A percentile compares a stretch with the other conserved stretches of the same genome.
These are phyloP conservation scores for Mycena polygramma DNA, from an alignment of 768 basidiomycete species.

Conservation along the genomic window DNA sequence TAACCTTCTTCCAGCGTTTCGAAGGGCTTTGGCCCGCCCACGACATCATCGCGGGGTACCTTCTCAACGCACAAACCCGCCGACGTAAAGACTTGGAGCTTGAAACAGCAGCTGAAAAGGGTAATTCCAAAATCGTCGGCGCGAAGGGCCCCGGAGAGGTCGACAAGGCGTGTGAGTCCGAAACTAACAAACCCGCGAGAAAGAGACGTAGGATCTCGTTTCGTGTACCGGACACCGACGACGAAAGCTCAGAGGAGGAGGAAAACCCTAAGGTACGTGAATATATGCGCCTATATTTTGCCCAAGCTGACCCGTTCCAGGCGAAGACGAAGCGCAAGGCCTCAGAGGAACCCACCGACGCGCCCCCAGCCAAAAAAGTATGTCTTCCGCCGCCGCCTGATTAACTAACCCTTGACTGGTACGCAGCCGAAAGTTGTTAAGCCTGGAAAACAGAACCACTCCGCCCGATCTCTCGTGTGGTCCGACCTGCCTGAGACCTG, in stretches of 20 bases:
- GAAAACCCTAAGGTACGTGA: background rate
- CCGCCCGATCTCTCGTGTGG: background rate
- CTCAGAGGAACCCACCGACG: too few relatives aligned
- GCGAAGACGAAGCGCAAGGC: background rate
- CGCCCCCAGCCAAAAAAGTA: too few relatives aligned
- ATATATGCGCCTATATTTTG: background rate
- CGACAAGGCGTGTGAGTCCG: too few relatives aligned
- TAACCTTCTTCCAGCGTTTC: background rate
- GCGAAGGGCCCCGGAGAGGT: background rate
- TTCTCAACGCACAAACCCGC: slow-evolving; percentile 7
- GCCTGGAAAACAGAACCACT: background rate
- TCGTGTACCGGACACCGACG: too few relatives aligned
- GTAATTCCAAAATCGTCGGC: background rate
- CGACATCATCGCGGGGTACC: background rate
- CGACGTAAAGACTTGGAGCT: background rate
- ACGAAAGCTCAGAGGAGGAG: too few relatives aligned
- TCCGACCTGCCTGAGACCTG: background rate
- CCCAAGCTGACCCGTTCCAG: too few relatives aligned
- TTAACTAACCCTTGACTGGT: too few relatives aligned
- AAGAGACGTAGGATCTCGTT: too few relatives aligned
- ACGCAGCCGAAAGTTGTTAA: too few relatives aligned
- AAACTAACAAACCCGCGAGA: too few relatives aligned
- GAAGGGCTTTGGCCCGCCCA: slow-evolving; percentile 9
- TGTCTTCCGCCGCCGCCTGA: too few relatives aligned
- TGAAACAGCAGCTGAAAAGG: background rate